These are phyloP conservation scores for Aureobasidium melanogenum DNA, from an alignment of 2,329 filamentous ascomycete species.

Conservation along the genomic window DNA sequence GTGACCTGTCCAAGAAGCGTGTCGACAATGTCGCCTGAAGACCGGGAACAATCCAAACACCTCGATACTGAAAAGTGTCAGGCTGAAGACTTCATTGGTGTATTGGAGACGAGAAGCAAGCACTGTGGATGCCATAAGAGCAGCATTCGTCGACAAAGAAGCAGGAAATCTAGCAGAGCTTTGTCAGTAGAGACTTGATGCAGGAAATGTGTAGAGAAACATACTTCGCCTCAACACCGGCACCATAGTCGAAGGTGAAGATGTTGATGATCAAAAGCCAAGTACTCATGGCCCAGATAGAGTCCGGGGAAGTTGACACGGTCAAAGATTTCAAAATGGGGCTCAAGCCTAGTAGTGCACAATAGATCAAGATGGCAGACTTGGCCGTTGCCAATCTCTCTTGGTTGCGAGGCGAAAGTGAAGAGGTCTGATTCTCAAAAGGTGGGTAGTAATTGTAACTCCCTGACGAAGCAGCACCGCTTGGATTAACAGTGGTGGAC, in stretches of 20 bases:
- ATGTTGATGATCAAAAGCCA: conserved; percentile 93
- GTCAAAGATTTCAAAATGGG: conserved; percentile 97
- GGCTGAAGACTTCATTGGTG: conserved; percentile 87
- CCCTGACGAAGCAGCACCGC: conserved; percentile 35
- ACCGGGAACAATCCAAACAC: conserved; percentile 98
- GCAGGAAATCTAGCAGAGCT: conserved; percentile 46
- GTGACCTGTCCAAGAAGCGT: conserved; percentile 75
- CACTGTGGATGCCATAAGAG: conserved; percentile 91
- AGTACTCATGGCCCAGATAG: conserved; percentile 94
- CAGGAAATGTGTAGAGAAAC: conserved; percentile 14
- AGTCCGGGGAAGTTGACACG: conserved; percentile 81
- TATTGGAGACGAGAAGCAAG: conserved; percentile 80
- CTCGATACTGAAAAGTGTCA: conserved; percentile 94
- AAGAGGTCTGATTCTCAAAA: conserved; percentile 27
- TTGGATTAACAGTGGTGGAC: conserved; percentile 17
- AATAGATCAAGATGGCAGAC: conserved; percentile 87
- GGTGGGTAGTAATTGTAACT: conserved; percentile 25
- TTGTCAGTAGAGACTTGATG: background rate
- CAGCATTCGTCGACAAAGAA: conserved; percentile 84
- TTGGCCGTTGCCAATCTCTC: conserved; percentile 74
- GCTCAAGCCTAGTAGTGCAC: conserved; percentile 79
- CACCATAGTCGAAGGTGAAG: conserved; percentile 95
- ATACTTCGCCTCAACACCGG: conserved; percentile 47
- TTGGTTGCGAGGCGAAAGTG: conserved; percentile 47
- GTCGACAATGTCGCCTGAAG: conserved; percentile 78